Base-by-base conservation (phyloP, 331 rosid species). In the Erythrophleum ivorense region DNA sequence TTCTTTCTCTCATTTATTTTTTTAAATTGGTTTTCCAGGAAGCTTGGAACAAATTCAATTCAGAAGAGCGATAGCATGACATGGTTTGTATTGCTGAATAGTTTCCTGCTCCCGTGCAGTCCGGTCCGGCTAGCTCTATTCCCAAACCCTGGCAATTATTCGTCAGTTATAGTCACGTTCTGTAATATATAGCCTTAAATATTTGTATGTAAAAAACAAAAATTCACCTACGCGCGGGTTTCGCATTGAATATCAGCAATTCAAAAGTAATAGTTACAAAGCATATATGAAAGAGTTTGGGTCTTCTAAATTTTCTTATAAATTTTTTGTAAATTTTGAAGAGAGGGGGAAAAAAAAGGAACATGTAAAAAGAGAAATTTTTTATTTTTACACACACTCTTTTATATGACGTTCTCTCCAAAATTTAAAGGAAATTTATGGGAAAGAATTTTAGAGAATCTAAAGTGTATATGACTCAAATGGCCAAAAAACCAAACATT, bases 21-120 rank as follows among this genome's bases (percentile, higher is more conserved):
- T 45, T 0, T 12, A 49, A 14, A 31, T 53, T 77, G 48, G 9
- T 70, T 75, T 43, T 81, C 59, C 87, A 93, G 98, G 98, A 93
- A 77, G 98, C 94, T 60, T 93, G 98, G 98, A 90, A 82, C 93
- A 91, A 88, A 84, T 93, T 93, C 88, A 93, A 93, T 81, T 91
- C 94, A 24, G 97, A 91, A 84, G 97, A 91, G 87, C 86, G 97
- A 74, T 90, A 89, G 85, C 88, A 14, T 46, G 49, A 53, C 68
- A 16, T 14, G 69, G 54, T 40, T 58, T 69, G 4, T 78, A 65
- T 70, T 81, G 65, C 46, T 34, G 43, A 6, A 34, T 78, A 46
- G 40, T 45, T 62, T 64, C 77, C 55, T 64, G 45, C 80, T 8
- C 67, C 12, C 11, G 19, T 0, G 4, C 4, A 62, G 68, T 31